Percentiles rank a stretch among this genome's conserved stretches.
These are phyloP conservation scores for Mycosarcoma mackinlayi DNA, from an alignment of 1,284 basidiomycete species.

Conservation along the genomic window DNA sequence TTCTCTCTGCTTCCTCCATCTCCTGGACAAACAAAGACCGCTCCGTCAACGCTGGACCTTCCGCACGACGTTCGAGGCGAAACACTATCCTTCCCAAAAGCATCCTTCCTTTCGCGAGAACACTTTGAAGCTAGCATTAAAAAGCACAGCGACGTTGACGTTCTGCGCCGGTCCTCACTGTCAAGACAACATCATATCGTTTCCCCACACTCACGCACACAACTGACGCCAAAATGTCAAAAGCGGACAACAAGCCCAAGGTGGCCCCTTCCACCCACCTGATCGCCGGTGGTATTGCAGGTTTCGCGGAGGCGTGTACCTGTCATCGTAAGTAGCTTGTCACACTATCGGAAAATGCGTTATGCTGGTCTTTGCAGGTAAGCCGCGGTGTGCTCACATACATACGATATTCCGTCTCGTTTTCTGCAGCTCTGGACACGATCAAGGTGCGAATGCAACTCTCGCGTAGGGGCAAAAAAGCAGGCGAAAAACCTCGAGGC, in stretches of 20 bases:
- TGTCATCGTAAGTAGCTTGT: conserved; percentile 65
- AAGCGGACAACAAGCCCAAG: conserved; percentile 58
- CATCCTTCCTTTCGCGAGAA: too few species aligned
- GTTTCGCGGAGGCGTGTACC: conserved; percentile 67
- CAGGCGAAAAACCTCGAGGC: conserved; percentile 77
- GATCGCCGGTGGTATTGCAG: conserved; percentile 68
- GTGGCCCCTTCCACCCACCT: conserved; percentile 67
- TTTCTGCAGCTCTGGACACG: conserved; percentile 77
- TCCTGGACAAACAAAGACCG: not conserved
- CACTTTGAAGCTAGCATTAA: too few species aligned
- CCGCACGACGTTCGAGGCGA: too few species aligned
- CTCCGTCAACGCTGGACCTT: too few species aligned
- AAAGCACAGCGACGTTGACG: too few species aligned
- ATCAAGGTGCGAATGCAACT: conserved; percentile 99
- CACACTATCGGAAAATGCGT: not conserved
- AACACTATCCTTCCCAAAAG: too few species aligned
- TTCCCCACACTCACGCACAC: too few species aligned
- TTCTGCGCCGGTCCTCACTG: too few species aligned
- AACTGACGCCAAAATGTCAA: conserved; percentile 25
- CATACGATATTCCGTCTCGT: not conserved
- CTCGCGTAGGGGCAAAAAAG: conserved; percentile 56
- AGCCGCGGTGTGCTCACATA: too few species aligned
- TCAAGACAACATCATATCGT: too few species aligned
- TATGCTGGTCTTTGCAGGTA: too few species aligned
- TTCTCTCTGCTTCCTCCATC: not conserved